Evolutionary conservation across 495 filamentous ascomycete species (phyloP).

Genomic region (Hypomontagnella monticulosa): DNA sequence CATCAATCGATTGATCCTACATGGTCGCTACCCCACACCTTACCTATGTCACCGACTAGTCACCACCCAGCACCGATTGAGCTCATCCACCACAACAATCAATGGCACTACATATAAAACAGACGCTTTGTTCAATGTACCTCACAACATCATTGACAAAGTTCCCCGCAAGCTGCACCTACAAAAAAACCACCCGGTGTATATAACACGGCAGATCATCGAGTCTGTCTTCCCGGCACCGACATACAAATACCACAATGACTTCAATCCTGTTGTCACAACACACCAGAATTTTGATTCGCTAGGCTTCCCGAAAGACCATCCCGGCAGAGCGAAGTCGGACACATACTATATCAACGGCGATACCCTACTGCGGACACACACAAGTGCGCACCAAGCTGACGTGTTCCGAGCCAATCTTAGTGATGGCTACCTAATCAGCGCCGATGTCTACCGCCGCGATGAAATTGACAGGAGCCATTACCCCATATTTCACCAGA

Average conservation of each 20-base stretch:
- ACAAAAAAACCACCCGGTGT: conserved; percentile 86
- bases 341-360: conserved; percentile 97
- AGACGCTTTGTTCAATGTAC: conserved; percentile 88
- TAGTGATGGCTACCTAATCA: conserved; percentile 84
- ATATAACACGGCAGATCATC: conserved; percentile 89
- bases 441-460: conserved; percentile 94
- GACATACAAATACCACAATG: conserved; percentile 77
- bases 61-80: conserved; percentile 20
- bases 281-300: conserved; percentile 94
- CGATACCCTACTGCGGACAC: conserved; percentile 85
- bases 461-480: conserved; percentile 95
- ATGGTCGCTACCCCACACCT: conserved; percentile 11
- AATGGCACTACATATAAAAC: conserved; percentile 70
- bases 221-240: conserved; percentile 85
- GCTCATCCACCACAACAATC: conserved; percentile 56
- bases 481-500: conserved; percentile 98
- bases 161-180: conserved; percentile 82
- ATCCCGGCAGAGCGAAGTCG: conserved; percentile 84
- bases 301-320: conserved; percentile 87
- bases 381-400: conserved; percentile 92
- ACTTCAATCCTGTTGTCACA: conserved; percentile 84
- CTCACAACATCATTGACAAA: conserved; percentile 75
- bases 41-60: conserved; percentile 14
- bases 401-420: conserved; percentile 80
- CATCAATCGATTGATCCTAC: conserved; percentile 3